Evolutionary conservation across 164 flowering plant genomes (phyloP).

Genomic region (Umbilicus rupestris): DNA sequence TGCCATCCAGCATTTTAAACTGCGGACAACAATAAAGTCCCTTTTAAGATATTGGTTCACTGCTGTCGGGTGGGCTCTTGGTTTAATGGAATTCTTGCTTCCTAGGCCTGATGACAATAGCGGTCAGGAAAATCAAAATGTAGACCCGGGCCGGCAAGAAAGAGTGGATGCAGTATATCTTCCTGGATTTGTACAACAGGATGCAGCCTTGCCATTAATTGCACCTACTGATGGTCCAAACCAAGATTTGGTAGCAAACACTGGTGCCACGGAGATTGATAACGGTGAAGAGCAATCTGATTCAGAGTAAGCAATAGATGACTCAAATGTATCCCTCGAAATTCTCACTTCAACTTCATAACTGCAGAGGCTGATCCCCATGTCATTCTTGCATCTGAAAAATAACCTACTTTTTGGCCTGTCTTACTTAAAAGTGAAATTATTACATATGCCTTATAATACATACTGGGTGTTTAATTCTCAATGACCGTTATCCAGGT

Average conservation of each 20-base stretch:
- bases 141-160: conserved; percentile 56
- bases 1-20: conserved; percentile 89
- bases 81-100: conserved; percentile 73
- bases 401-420: not conserved
- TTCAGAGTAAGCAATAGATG: conserved; percentile 61
- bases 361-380: not conserved
- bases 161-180: conserved; percentile 22
- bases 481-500: conserved; percentile 27
- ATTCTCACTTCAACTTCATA: not conserved
- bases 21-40: conserved; percentile 78
- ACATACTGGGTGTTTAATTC: not conserved
- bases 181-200: conserved; percentile 25
- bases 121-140: conserved; percentile 67
- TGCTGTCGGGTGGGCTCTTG: conserved; percentile 93
- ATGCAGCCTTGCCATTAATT: conserved; percentile 35
- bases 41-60: conserved; percentile 82
- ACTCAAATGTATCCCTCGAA: not conserved
- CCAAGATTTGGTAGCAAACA: not conserved
- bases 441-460: not conserved
- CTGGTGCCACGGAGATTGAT: not conserved
- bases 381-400: not conserved
- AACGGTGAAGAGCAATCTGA: conserved; percentile 64
- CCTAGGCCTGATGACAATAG: conserved; percentile 74
- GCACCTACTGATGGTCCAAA: conserved; percentile 34
- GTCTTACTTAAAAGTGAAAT: not conserved